Evolutionary conservation across 306 rosid genomes (phyloP).

Genomic region (Fragaria nilgerrensis): DNA sequence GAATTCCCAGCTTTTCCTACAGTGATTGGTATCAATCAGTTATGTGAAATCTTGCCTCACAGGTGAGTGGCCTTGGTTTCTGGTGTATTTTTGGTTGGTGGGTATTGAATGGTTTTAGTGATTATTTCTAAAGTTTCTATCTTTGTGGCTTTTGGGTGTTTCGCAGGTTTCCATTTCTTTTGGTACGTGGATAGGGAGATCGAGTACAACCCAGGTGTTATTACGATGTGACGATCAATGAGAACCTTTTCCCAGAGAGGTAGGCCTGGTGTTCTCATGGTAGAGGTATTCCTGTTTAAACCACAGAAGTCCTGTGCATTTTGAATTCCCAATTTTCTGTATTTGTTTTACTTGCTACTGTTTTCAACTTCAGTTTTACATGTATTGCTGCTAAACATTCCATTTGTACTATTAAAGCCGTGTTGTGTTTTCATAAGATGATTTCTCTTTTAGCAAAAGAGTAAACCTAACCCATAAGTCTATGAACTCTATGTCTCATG

Average conservation of each 20-base stretch:
- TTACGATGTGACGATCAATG: slow-evolving; percentile 67
- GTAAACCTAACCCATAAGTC: too few species aligned
- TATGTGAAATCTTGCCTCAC: slow-evolving; percentile 86
- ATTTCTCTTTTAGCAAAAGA: too few species aligned
- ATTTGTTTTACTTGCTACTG: too few species aligned
- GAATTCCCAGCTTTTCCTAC: slow-evolving; percentile 70
- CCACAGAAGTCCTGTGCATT: neutral
- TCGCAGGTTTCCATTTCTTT: slow-evolving; percentile 82
- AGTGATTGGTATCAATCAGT: slow-evolving; percentile 72
- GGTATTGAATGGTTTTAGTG: neutral
- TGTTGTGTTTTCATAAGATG: too few species aligned
- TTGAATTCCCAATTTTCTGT: neutral
- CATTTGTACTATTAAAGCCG: too few species aligned
- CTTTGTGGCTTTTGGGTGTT: neutral
- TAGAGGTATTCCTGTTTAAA: slow-evolving; percentile 52
- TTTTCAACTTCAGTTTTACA: too few species aligned
- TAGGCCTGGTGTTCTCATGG: slow-evolving; percentile 95
- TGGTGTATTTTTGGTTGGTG: neutral
- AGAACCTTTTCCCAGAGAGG: slow-evolving; percentile 85
- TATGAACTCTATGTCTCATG: too few species aligned
- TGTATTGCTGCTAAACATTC: too few species aligned
- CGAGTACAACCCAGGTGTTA: slow-evolving; percentile 47
- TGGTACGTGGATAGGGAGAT: slow-evolving; percentile 71
- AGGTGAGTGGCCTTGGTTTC: slow-evolving; percentile 33
- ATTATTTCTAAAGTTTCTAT: neutral